phyloP scores from a whole-genome alignment of 176 grass and related monocot genomes.

The maize (Zea mays) region Zm-B73-REFERENCE-NAM-5.0 NC_050104.1:98006501-98007000 shows the following conservation, averaged over 20 bases:
- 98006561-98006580: not conserved
- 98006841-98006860: not conserved
- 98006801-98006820: not conserved
- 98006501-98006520: not conserved
- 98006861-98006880: not conserved
- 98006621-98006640: not conserved
- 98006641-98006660: not conserved
- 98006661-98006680: not conserved
- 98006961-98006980: not conserved
- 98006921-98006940: slow-evolving; percentile 29
- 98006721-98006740: not conserved
- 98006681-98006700: not conserved
- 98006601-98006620: not conserved
- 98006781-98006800: not conserved
- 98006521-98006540: not conserved
- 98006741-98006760: slow-evolving; percentile 24
- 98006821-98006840: not conserved
- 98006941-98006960: slow-evolving; percentile 7
- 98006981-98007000: not conserved
- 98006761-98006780: not conserved
- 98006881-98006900: not conserved
- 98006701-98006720: not conserved
- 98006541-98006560: not conserved
- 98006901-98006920: slow-evolving; percentile 7
- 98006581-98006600: not conserved